phyloP scores from a whole-genome alignment of 2,329 filamentous ascomycete species.

The Colletotrichum tropicicola region DNA sequence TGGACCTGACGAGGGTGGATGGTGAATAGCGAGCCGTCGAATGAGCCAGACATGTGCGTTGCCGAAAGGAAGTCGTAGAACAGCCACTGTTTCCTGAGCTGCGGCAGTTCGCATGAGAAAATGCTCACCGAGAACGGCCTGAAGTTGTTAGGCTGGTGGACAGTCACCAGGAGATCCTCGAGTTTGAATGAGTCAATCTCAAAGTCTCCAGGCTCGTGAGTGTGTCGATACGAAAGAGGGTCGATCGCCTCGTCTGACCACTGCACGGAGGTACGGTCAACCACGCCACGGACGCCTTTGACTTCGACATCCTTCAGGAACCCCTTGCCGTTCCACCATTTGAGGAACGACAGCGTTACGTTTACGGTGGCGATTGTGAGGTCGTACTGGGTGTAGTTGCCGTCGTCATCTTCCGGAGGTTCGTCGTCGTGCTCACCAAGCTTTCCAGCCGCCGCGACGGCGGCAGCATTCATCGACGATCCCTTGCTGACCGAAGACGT shows the following conservation, averaged over 20 bases:
- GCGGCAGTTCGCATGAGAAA: conserved; percentile 92
- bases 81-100: conserved; percentile 93
- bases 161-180: conserved; percentile 89
- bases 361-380: conserved; percentile 95
- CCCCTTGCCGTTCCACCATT: conserved; percentile 98
- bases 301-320: conserved; percentile 92
- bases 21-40: conserved; percentile 94
- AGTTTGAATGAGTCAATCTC: conserved; percentile 97
- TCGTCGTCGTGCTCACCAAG: conserved; percentile 57
- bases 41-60: conserved; percentile 95
- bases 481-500: conserved; percentile 90
- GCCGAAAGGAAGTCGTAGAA: conserved; percentile 98
- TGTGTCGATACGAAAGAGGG: conserved; percentile 86
- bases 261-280: conserved; percentile 86
- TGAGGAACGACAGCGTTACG: conserved; percentile 95
- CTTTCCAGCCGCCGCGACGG: conserved; percentile 80
- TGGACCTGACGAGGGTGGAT: conserved; percentile 95
- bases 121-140: conserved; percentile 96
- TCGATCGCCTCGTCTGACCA: conserved; percentile 77
- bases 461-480: conserved; percentile 84
- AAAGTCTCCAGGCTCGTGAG: conserved; percentile 91
- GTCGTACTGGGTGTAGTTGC: conserved; percentile 98
- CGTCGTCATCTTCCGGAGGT: conserved; percentile 75
- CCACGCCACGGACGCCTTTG: conserved; percentile 89
- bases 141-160: conserved; percentile 91